phyloP scores from a whole-genome alignment of 371 early-diverging fungal genomes.

The Actinomortierella ambigua region DNA sequence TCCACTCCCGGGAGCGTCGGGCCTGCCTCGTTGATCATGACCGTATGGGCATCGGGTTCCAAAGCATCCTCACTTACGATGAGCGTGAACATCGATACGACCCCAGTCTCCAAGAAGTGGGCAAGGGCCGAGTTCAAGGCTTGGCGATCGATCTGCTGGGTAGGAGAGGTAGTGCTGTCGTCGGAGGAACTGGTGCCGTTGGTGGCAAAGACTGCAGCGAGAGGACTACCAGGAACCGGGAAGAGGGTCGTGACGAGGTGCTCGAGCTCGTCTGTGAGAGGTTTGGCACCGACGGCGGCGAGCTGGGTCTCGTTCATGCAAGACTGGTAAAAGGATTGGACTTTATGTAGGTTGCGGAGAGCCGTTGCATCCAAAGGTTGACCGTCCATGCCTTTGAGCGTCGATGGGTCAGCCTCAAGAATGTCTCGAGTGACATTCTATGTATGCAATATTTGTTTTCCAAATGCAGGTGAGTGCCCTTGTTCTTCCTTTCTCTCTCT shows the following conservation, averaged over 20 bases:
- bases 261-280: conserved; percentile 51
- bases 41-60: too few relatives aligned
- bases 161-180: background rate
- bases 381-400: too few relatives aligned
- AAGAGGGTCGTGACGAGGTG: conserved; percentile 32
- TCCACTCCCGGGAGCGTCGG: too few relatives aligned
- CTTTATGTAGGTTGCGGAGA: conserved; percentile 57
- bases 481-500: conserved; percentile 15
- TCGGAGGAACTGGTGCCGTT: background rate
- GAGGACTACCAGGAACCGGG: conserved; percentile 17
- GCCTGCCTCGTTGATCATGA: too few relatives aligned
- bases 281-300: conserved; percentile 50
- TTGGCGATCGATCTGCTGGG: background rate
- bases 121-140: conserved; percentile 19
- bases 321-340: conserved; percentile 51
- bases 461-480: conserved; percentile 24
- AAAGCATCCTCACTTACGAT: too few relatives aligned
- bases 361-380: conserved; percentile 20
- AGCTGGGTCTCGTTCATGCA: conserved; percentile 64
- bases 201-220: background rate
- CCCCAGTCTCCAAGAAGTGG: conserved; percentile 25
- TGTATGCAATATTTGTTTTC: too few relatives aligned
- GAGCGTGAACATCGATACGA: conserved; percentile 10
- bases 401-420: too few relatives aligned
- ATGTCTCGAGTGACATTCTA: too few relatives aligned